phyloP scores from a whole-genome alignment of 2,329 filamentous ascomycete species.

The Neodidymelliopsis sp. region DNA sequence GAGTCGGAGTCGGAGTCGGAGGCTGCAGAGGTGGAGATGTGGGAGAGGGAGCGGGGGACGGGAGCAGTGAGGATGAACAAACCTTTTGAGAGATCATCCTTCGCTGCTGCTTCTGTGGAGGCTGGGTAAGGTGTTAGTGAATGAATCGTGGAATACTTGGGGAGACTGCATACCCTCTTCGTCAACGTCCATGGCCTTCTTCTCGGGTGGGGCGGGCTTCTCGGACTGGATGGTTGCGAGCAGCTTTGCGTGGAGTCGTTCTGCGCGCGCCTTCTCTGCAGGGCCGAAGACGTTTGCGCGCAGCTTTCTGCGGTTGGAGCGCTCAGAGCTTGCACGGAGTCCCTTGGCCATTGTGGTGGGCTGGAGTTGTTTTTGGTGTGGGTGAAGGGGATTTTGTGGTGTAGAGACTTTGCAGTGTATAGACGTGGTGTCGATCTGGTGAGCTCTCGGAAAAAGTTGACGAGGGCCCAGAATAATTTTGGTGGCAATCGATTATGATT shows the following conservation, averaged over 20 bases:
- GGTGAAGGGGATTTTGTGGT: slow-evolving; percentile 3
- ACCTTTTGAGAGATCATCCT: slow-evolving; percentile 43
- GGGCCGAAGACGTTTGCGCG: slow-evolving; percentile 86
- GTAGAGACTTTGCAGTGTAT: too few species aligned
- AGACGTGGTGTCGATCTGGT: too few species aligned
- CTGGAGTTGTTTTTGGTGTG: slow-evolving; percentile 17
- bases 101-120: slow-evolving; percentile 27
- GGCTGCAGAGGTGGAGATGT: slow-evolving; percentile 17
- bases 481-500: slow-evolving; percentile 29
- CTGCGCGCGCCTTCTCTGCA: slow-evolving; percentile 77
- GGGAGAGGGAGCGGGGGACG: slow-evolving; percentile 36
- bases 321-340: slow-evolving; percentile 77
- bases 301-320: slow-evolving; percentile 82
- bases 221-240: slow-evolving; percentile 80
- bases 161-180: slow-evolving; percentile 44
- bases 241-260: slow-evolving; percentile 85
- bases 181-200: slow-evolving; percentile 56
- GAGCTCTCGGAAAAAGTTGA: neutral
- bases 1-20: slow-evolving; percentile 25
- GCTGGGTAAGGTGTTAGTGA: slow-evolving; percentile 14
- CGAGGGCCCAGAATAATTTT: slow-evolving; percentile 25
- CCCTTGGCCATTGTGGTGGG: slow-evolving; percentile 80
- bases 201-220: slow-evolving; percentile 61
- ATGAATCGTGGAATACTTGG: neutral
- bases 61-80: slow-evolving; percentile 41